phyloP scores from a whole-genome alignment of 257 asterid genomes.

The Ocimum tenuiflorum region DNA sequence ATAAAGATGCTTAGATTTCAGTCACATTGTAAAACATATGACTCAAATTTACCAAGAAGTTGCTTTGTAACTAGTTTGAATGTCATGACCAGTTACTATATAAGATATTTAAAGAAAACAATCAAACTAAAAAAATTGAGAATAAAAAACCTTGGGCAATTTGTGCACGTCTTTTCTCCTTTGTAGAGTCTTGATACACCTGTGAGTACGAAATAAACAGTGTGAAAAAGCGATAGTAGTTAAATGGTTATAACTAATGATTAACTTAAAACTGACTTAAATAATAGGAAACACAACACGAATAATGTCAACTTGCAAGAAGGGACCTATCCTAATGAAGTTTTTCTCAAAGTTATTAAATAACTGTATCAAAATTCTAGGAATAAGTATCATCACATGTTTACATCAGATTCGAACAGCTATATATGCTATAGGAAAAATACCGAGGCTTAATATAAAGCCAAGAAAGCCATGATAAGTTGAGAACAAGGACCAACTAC shows the following conservation, averaged over 20 bases:
- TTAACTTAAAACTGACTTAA: not conserved
- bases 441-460: not conserved
- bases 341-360: not conserved
- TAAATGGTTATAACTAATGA: not conserved
- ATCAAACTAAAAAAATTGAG: conserved; percentile 7
- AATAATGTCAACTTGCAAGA: not conserved
- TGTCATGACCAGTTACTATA: not conserved
- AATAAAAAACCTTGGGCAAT: conserved; percentile 64
- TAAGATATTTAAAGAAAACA: not conserved
- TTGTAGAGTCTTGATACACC: conserved; percentile 83
- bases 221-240: not conserved
- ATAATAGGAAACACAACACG: not conserved
- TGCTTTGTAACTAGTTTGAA: not conserved
- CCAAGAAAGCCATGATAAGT: conserved; percentile 10
- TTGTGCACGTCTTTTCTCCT: conserved; percentile 84
- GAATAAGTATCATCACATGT: not conserved
- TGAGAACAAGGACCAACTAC: conserved; percentile 1
- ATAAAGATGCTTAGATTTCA: not conserved
- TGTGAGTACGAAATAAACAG: conserved; percentile 21
- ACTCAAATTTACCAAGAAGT: not conserved
- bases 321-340: not conserved
- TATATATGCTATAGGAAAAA: conserved; percentile 3
- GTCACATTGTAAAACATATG: not conserved
- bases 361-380: not conserved
- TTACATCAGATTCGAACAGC: not conserved